Conservation (phyloP, 805 yeast species). For the Naumovozyma dairenensis region DNA sequence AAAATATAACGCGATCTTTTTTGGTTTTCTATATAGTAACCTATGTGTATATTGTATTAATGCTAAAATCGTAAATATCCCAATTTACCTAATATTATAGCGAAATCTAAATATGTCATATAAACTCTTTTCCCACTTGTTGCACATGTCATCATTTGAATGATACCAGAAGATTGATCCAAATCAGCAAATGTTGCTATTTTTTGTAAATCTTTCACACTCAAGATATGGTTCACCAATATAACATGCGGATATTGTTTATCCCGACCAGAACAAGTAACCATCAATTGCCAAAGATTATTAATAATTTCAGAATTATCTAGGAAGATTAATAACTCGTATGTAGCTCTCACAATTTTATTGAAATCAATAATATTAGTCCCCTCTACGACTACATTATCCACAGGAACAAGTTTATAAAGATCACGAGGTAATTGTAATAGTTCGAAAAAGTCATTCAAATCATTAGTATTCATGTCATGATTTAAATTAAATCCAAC, state of each 20-base stretch:
- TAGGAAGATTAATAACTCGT: conserved; percentile 33
- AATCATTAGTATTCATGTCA: conserved; percentile 31
- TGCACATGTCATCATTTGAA: conserved; percentile 40
- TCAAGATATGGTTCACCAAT: conserved; percentile 20
- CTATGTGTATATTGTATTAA: conserved; percentile 1
- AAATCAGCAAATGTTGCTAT: conserved; percentile 27
- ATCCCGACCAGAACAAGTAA: conserved; percentile 20
- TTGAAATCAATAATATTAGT: conserved; percentile 41
- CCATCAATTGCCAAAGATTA: conserved; percentile 34
- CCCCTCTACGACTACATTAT: conserved; percentile 31
- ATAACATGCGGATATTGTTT: conserved; percentile 13
- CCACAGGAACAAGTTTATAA: conserved; percentile 19
- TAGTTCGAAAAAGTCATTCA: conserved; percentile 24
- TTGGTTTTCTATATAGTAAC: too few species aligned
- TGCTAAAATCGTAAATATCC: conserved; percentile 31
- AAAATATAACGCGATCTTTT: background rate
- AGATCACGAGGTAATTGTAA: conserved; percentile 27
- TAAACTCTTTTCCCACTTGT: conserved; percentile 30
- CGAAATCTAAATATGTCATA: conserved; percentile 39
- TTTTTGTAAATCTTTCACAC: conserved; percentile 32
- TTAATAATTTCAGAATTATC: conserved; percentile 31
- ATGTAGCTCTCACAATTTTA: conserved; percentile 33
- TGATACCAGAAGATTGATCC: conserved; percentile 25
- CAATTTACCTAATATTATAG: conserved; percentile 38
- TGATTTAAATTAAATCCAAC: conserved; percentile 33